phyloP scores from a whole-genome alignment of 495 filamentous ascomycete genomes.

The Neurospora sp. region DNA sequence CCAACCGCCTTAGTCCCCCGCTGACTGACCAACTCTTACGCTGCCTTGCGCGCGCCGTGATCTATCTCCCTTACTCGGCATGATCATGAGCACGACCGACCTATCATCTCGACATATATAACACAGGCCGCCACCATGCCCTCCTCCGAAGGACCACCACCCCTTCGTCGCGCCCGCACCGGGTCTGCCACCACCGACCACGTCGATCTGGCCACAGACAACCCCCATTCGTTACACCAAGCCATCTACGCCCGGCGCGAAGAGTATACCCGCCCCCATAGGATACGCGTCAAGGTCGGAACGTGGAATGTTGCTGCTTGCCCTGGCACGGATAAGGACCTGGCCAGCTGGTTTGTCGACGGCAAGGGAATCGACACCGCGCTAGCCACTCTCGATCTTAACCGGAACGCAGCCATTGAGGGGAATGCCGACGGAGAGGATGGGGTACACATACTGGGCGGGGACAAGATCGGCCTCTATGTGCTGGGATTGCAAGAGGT shows the following conservation, averaged over 20 bases:
- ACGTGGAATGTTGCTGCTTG: conserved; percentile 91
- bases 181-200: conserved; percentile 24
- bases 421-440: conserved; percentile 8
- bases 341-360: conserved; percentile 75
- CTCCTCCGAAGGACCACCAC: conserved; percentile 14
- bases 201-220: conserved; percentile 25
- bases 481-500: conserved; percentile 87
- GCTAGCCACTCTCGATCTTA: conserved; percentile 42
- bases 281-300: conserved; percentile 74
- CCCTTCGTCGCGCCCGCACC: neutral
- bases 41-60: neutral
- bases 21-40: neutral
- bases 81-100: neutral
- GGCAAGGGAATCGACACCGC: conserved; percentile 57
- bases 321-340: conserved; percentile 72
- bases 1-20: neutral
- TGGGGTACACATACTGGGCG: conserved; percentile 29
- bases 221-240: conserved; percentile 35
- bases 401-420: conserved; percentile 18
- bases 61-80: neutral
- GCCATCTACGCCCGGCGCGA: conserved; percentile 57
- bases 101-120: neutral
- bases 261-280: conserved; percentile 63
- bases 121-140: conserved; percentile 12
- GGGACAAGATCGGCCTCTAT: conserved; percentile 73